Evolutionary conservation across 495 filamentous ascomycete species (phyloP).

Genomic region (Talaromyces nanjingensis): DNA sequence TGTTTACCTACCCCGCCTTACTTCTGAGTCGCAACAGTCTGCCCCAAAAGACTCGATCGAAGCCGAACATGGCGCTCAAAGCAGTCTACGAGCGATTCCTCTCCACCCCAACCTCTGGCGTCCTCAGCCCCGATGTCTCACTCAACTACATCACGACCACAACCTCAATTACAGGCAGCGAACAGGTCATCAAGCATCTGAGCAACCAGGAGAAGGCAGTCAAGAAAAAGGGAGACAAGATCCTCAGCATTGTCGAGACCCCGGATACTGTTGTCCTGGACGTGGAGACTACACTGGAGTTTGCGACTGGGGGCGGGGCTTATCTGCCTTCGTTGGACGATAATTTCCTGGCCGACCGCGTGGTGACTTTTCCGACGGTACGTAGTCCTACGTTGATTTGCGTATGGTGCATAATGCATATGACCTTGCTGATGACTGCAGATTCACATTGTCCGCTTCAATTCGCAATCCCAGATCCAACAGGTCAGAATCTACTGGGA

Average conservation of each 20-base stretch:
- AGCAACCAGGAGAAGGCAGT: constrained; percentile 51
- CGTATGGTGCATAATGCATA: not conserved
- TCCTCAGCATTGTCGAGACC: constrained; percentile 66
- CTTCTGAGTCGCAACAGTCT: not conserved
- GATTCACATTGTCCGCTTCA: constrained; percentile 88
- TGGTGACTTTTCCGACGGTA: constrained; percentile 78
- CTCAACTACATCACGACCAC: constrained; percentile 92
- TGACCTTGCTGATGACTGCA: constrained; percentile 24
- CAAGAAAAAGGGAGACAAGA: constrained; percentile 71
- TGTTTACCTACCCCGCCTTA: constrained; percentile 7
- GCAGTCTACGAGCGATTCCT: constrained; percentile 74
- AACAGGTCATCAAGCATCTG: constrained; percentile 74
- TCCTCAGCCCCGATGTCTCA: constrained; percentile 63
- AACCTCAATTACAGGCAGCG: constrained; percentile 45
- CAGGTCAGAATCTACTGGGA: constrained; percentile 92
- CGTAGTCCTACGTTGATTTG: constrained; percentile 18
- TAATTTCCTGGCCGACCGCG: constrained; percentile 84
- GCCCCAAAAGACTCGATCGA: not conserved
- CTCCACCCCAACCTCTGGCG: constrained; percentile 54
- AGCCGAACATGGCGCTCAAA: constrained; percentile 48
- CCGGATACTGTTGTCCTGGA: constrained; percentile 64
- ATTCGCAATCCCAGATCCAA: constrained; percentile 64
- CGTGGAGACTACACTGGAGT: constrained; percentile 77
- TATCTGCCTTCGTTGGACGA: constrained; percentile 89
- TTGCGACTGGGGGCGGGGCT: constrained; percentile 69